Base-by-base conservation (phyloP, 2,329 filamentous ascomycete species). In the Calonectria hongkongensis region DNA sequence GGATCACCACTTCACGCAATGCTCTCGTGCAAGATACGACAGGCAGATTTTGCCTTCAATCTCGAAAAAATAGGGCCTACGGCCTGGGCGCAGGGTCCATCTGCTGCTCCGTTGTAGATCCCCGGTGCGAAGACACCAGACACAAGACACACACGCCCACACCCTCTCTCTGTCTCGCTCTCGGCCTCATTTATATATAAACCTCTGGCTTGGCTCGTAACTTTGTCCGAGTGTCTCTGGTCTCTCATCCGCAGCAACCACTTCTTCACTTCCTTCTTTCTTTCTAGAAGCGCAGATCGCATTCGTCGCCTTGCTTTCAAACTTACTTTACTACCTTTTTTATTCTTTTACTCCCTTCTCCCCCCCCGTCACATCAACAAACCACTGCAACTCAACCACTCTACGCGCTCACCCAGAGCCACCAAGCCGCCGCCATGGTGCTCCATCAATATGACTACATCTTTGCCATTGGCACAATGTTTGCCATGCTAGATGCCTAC, bases 401-500 rank as follows among this genome's bases (percentile, higher is more conserved):
- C 54, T 54, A 39, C 25, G 16, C 51, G 54, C 36, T 43, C 63
- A 21, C 28, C 64, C 12, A 27, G 63, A 63, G 68, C 54, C 25
- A 48, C n/a, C 62, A 28, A 25, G 41, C 39, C 56, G 64, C 30
- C 39, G 25, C 25, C 39, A 72, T 72, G 70, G 65, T 56, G 70
- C 70, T 72, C 70, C 50, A 51, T 60, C 65, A 72, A 48, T 72
- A 72, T 43, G 70, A 72, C 78, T 94, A 95, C 83, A 83, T 95
- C 81, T 94, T 95, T 82, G 93, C 87, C 86, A 92, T 95, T 78
- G 93, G 93, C 90, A 94, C 92, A 33, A 85, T 92, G 79, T 94
- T 95, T 88, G 93, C 93, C 86, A 84, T 94, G 83, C 90, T 95
- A 58, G 93, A 95, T 85, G 93, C 93, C 73, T 94, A 88, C 89